Evolutionary conservation across 2,329 filamentous ascomycete genomes (phyloP).

Genomic region (Fulvia fulva): DNA sequence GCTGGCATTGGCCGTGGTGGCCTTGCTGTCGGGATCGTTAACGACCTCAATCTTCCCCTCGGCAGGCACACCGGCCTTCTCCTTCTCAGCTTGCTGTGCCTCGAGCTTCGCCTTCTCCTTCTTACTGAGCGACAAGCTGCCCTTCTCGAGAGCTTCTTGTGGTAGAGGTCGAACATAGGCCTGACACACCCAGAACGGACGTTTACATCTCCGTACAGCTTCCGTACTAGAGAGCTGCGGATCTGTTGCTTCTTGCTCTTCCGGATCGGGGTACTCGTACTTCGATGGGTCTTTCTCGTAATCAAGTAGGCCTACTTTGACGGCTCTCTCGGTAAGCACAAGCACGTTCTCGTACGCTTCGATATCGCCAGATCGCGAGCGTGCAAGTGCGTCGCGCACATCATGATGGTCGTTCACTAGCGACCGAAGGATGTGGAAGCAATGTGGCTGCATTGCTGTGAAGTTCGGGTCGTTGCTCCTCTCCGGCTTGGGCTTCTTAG

Average conservation of each 20-base stretch:
- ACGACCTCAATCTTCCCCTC: conserved; percentile 30
- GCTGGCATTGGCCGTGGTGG: conserved; percentile 8
- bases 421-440: conserved; percentile 85
- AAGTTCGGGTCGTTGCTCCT: conserved; percentile 61
- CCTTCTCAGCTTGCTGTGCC: conserved; percentile 26
- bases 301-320: conserved; percentile 68
- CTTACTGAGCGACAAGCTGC: conserved; percentile 33
- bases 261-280: conserved; percentile 26
- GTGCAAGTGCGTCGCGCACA: conserved; percentile 78
- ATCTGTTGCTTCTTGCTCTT: conserved; percentile 21
- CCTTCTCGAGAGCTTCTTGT: conserved; percentile 62
- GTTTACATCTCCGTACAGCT: conserved; percentile 67
- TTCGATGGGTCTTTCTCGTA: conserved; percentile 49
- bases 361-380: conserved; percentile 65
- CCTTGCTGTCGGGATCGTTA: conserved; percentile 12
- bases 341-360: conserved; percentile 73
- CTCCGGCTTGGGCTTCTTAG: conserved; percentile 39
- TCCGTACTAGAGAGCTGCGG: conserved; percentile 42
- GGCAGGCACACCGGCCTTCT: conserved; percentile 25
- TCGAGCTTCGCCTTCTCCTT: conserved; percentile 30
- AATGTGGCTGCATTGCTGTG: conserved; percentile 78
- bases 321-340: conserved; percentile 67
- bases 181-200: conserved; percentile 89
- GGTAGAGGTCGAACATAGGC: conserved; percentile 82
- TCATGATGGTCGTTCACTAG: conserved; percentile 76